phyloP scores from a whole-genome alignment of 176 grass and related monocot species.

The Dactylis glomerata region DNA sequence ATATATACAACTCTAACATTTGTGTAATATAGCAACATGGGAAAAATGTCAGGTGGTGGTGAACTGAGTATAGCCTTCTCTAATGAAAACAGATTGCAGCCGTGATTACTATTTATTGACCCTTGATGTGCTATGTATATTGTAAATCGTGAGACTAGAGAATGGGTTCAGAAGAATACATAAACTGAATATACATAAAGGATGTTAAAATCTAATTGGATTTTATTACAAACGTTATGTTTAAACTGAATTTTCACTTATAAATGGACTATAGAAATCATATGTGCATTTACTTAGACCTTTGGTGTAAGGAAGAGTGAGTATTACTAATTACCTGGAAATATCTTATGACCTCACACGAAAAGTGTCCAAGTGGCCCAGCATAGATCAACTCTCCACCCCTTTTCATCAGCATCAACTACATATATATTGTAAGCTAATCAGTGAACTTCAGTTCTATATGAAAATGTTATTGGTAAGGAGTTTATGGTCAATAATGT shows the following conservation, averaged over 20 bases:
- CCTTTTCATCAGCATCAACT: conserved; percentile 87
- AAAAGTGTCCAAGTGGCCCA: conserved; percentile 62
- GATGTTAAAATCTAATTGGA: too few species aligned
- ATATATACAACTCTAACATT: too few species aligned
- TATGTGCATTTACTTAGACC: neutral
- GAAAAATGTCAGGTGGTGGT: neutral
- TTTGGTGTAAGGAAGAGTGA: neutral
- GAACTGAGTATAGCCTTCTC: too few species aligned
- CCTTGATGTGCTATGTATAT: too few species aligned
- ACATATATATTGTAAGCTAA: conserved; percentile 13
- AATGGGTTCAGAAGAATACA: too few species aligned
- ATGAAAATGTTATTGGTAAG: neutral
- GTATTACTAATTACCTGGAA: conserved; percentile 56
- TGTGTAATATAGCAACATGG: neutral
- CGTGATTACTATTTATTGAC: too few species aligned
- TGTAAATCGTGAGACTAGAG: too few species aligned
- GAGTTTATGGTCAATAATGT: neutral
- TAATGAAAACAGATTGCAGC: too few species aligned
- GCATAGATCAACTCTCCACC: conserved; percentile 81
- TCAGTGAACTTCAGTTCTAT: neutral
- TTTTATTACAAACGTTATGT: neutral
- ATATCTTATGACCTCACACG: conserved; percentile 67
- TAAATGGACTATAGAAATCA: neutral
- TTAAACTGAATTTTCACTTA: neutral
- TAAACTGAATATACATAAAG: too few species aligned